These are phyloP conservation scores for Syzygium oleosum DNA, from an alignment of 345 rosid species.

Conservation along the genomic window DNA sequence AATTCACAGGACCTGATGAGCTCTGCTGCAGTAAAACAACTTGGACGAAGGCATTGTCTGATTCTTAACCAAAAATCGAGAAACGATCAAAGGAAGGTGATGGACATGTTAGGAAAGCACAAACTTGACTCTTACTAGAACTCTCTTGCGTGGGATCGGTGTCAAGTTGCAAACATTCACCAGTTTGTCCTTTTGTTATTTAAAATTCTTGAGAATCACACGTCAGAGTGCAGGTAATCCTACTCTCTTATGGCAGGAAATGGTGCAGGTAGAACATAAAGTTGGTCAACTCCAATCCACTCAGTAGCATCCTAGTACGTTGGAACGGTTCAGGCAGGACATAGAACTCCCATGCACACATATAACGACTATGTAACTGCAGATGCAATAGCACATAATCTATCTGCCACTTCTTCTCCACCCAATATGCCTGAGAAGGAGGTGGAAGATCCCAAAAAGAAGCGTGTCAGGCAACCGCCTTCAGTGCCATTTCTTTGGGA, in stretches of 20 bases:
- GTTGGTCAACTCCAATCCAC: background rate
- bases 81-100: background rate
- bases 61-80: background rate
- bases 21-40: background rate
- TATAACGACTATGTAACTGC: background rate
- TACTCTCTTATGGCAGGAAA: background rate
- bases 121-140: background rate
- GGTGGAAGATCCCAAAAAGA: conserved; percentile 10
- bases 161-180: background rate
- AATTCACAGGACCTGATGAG: background rate
- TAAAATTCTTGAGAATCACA: background rate
- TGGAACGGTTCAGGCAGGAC: background rate
- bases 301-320: background rate
- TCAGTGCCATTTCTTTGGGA: conserved; percentile 89
- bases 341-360: background rate
- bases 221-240: background rate
- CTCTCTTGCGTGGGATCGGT: background rate
- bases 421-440: conserved; percentile 21
- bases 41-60: background rate
- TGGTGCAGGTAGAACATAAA: background rate
- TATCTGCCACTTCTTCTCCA: background rate
- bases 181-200: background rate
- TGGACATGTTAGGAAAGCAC: background rate
- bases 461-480: conserved; percentile 49
- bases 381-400: background rate